Conservation (phyloP, 441 rosid genomes). For the Manihot esculenta region DNA sequence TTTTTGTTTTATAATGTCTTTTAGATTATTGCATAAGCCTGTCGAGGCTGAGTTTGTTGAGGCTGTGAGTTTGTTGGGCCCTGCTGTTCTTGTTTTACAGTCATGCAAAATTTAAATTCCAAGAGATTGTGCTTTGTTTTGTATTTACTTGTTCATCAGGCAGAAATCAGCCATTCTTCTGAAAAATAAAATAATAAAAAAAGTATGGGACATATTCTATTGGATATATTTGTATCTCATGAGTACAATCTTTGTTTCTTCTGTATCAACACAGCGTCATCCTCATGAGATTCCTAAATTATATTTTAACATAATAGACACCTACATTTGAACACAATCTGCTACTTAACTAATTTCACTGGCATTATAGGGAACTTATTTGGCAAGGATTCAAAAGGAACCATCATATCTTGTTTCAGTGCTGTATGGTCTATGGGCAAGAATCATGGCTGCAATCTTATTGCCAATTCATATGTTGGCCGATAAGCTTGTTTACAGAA, state of each 20-base stretch:
- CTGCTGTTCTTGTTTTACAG: neutral
- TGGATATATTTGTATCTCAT: neutral
- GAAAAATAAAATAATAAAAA: neutral
- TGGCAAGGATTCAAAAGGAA: slow-evolving; percentile 58
- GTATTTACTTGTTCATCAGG: neutral
- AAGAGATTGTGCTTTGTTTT: neutral
- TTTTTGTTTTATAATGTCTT: neutral
- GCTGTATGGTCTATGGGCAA: slow-evolving; percentile 66
- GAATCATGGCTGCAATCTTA: slow-evolving; percentile 56
- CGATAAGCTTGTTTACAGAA: slow-evolving; percentile 58
- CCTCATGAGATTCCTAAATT: neutral
- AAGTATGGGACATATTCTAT: too few species aligned
- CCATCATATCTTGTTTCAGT: slow-evolving; percentile 55
- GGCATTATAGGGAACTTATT: slow-evolving; percentile 57
- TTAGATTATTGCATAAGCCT: neutral
- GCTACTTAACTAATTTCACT: neutral
- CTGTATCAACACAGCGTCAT: neutral
- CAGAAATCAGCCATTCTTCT: neutral
- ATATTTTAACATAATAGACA: neutral
- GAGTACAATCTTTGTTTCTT: neutral
- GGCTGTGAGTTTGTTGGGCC: neutral
- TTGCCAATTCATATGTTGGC: slow-evolving; percentile 85
- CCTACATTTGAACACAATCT: neutral
- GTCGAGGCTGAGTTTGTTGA: too few species aligned
- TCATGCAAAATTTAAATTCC: neutral